These are phyloP conservation scores for Penicillium brasilianum DNA, from an alignment of 2,329 filamentous ascomycete genomes.

Conservation along the genomic window DNA sequence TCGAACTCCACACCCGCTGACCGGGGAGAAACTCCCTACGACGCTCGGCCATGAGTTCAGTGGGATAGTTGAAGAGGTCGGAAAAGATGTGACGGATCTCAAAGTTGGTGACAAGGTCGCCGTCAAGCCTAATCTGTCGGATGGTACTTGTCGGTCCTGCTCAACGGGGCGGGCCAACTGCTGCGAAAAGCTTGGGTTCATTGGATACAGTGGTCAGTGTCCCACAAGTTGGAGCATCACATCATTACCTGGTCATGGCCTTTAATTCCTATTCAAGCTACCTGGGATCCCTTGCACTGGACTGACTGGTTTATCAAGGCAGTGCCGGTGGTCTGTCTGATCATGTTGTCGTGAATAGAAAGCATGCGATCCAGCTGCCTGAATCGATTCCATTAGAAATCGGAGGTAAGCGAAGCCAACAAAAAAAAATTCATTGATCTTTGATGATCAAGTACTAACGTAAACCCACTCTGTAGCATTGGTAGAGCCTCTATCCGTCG, in stretches of 20 bases:
- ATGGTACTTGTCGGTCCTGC: constrained; percentile 62
- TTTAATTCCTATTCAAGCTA: no score
- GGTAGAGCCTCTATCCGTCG: constrained; percentile 67
- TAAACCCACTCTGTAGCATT: constrained; percentile 53
- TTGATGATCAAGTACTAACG: constrained; percentile 5
- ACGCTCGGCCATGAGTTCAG: constrained; percentile 69
- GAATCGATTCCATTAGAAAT: constrained; percentile 31
- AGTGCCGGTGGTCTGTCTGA: constrained; percentile 38
- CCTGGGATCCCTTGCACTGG: no score
- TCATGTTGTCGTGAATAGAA: constrained; percentile 28
- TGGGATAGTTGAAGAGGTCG: constrained; percentile 63
- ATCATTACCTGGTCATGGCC: no score
- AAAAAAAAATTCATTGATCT: constrained; percentile 9
- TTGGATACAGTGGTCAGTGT: constrained; percentile 57
- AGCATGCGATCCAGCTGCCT: constrained; percentile 23
- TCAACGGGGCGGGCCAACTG: constrained; percentile 59
- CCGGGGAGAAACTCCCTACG: constrained; percentile 62
- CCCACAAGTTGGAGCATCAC: constrained; percentile 11
- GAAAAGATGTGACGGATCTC: constrained; percentile 53
- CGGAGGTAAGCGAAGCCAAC: background rate
- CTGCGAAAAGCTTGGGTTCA: constrained; percentile 62
- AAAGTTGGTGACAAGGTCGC: constrained; percentile 62
- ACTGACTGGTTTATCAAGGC: constrained; percentile 24
- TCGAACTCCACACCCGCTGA: constrained; percentile 59
- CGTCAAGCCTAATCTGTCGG: constrained; percentile 65